Evolutionary conservation across 495 filamentous ascomycete genomes (phyloP).

Genomic region (Penicillium tannophilum): DNA sequence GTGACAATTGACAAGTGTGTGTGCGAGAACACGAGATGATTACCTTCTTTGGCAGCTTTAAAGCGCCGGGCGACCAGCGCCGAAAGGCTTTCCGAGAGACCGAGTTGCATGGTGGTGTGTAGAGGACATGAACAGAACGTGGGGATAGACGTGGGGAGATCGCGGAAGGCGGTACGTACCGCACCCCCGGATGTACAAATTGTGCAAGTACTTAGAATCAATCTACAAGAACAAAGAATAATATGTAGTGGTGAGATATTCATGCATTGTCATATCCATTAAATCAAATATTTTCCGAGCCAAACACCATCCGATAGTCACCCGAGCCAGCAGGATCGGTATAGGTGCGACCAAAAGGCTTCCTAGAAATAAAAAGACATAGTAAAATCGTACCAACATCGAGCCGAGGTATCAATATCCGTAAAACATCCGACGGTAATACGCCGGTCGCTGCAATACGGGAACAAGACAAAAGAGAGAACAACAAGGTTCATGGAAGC

Average conservation of each 20-base stretch:
- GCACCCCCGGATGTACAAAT: not conserved
- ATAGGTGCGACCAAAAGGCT: slow-evolving; percentile 1
- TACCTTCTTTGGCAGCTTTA: slow-evolving; percentile 50
- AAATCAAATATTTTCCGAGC: slow-evolving; percentile 13
- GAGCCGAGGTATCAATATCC: slow-evolving; percentile 28
- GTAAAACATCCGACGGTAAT: slow-evolving; percentile 23
- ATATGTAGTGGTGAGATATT: not conserved
- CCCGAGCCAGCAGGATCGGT: slow-evolving; percentile 16
- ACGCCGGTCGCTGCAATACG: slow-evolving; percentile 29
- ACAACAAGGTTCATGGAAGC: slow-evolving; percentile 6
- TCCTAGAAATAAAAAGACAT: slow-evolving; percentile 2
- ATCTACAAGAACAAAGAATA: no score
- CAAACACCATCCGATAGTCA: slow-evolving; percentile 10
- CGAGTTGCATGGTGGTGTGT: slow-evolving; percentile 36
- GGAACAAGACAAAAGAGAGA: slow-evolving; percentile 18
- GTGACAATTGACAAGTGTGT: slow-evolving; percentile 59
- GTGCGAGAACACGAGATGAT: slow-evolving; percentile 60
- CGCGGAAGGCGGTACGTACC: not conserved
- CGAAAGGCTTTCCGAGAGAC: slow-evolving; percentile 49
- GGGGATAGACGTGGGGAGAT: slow-evolving; percentile 3
- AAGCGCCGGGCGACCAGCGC: slow-evolving; percentile 58
- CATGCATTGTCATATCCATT: slow-evolving; percentile 9
- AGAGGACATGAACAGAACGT: not conserved
- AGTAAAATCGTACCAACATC: slow-evolving; percentile 14
- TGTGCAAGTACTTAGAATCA: not conserved